A percentile compares a stretch with the other conserved stretches of the same genome.
These are phyloP conservation scores for Chlamydomonas incerta DNA, from an alignment of 139 green algal species.

Conservation along the genomic window DNA sequence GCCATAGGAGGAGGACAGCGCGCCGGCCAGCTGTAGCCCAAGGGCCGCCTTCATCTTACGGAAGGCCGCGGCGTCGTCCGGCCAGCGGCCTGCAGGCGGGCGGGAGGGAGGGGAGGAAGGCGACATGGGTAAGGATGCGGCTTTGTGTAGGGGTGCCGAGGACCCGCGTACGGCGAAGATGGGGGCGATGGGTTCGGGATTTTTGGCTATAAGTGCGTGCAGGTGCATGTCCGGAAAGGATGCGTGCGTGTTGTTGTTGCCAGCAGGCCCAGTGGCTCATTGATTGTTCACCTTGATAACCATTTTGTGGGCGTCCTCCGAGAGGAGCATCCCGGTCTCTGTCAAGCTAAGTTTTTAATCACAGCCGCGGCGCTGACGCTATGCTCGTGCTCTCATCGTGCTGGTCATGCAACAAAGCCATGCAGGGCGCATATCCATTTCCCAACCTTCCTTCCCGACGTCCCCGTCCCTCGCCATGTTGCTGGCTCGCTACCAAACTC, in stretches of 20 bases:
- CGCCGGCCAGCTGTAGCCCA: conserved; percentile 76
- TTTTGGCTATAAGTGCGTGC: too few species aligned
- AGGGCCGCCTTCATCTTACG: conserved; percentile 82
- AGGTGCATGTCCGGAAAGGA: not conserved
- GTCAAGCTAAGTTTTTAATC: conserved; percentile 44
- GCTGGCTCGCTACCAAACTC: not conserved
- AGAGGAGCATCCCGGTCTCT: conserved; percentile 36
- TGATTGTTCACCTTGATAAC: conserved; percentile 64
- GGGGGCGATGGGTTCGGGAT: too few species aligned
- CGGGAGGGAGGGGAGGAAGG: not conserved
- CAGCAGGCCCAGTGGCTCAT: conserved; percentile 40
- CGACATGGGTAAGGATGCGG: not conserved
- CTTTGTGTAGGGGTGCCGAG: too few species aligned
- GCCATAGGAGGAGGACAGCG: conserved; percentile 63
- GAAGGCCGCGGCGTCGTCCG: conserved; percentile 70
- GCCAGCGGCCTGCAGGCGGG: conserved; percentile 62
- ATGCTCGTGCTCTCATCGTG: too few species aligned
- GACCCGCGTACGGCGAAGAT: too few species aligned
- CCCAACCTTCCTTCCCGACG: too few species aligned
- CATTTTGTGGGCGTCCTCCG: conserved; percentile 14
- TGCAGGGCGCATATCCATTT: too few species aligned
- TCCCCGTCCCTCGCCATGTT: too few species aligned
- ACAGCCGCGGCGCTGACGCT: conserved; percentile 9
- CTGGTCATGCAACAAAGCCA: too few species aligned
- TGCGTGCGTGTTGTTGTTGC: not conserved